Percentiles rank a stretch among this genome's conserved stretches.
phyloP scores from a whole-genome alignment of 2,329 filamentous ascomycete species.

The Botrytis aclada region DNA sequence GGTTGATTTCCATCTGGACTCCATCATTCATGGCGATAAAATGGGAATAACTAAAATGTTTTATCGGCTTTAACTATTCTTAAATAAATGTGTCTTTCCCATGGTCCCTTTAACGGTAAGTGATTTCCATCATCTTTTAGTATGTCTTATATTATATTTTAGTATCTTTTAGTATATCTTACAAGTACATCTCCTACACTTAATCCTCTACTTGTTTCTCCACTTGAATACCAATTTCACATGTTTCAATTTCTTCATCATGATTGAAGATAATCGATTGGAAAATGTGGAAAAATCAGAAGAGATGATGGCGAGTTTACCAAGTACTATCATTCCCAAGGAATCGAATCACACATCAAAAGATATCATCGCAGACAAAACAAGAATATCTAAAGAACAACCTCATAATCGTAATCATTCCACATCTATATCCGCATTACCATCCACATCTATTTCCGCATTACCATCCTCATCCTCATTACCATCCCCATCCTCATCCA shows the following conservation, averaged over 20 bases:
- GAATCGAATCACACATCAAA: constrained; percentile 22
- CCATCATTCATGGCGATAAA: not conserved
- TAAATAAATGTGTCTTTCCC: not conserved
- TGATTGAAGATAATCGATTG: constrained; percentile 26
- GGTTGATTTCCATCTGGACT: too few relatives aligned
- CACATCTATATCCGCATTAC: not conserved
- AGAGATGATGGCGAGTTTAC: constrained; percentile 23
- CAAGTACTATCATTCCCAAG: constrained; percentile 21
- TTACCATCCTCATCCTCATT: too few relatives aligned
- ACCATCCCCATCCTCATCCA: not conserved
- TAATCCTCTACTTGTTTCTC: not conserved
- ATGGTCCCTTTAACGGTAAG: not conserved
- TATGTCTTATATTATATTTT: too few relatives aligned
- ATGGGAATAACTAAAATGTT: not conserved
- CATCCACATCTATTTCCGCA: too few relatives aligned
- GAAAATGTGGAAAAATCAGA: constrained; percentile 28
- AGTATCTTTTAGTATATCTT: too few relatives aligned
- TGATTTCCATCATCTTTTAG: not conserved
- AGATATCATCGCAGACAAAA: constrained; percentile 22
- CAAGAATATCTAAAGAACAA: constrained; percentile 9
- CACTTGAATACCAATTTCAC: constrained; percentile 14
- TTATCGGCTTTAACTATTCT: not conserved
- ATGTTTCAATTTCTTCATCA: constrained; percentile 24
- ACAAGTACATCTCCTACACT: not conserved
- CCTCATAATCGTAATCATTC: not conserved